A percentile compares a stretch with the other conserved stretches of the same genome.
Conservation (phyloP, 176 grass and related monocot species). For the Sorghum bicolor region DNA sequence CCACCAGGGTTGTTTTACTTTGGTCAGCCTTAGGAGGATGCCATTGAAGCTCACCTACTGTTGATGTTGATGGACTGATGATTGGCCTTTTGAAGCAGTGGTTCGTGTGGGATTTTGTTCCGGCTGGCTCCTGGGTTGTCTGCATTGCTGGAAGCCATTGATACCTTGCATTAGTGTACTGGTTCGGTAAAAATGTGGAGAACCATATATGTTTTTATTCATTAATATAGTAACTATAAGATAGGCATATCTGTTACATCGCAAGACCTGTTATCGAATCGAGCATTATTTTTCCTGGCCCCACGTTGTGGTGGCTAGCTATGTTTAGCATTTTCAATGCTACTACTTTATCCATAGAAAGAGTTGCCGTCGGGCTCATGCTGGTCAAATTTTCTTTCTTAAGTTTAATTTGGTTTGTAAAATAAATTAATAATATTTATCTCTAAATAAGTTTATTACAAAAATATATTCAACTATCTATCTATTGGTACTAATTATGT, state of each 20-base stretch:
- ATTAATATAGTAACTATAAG: background rate
- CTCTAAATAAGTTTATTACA: no score
- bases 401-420: no score
- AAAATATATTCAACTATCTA: no score
- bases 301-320: background rate
- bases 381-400: no score
- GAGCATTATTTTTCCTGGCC: background rate
- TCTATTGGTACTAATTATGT: no score
- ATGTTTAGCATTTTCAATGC: background rate
- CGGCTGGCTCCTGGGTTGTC: constrained; percentile 11
- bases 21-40: background rate
- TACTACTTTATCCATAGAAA: no score
- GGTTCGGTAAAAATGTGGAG: constrained; percentile 13
- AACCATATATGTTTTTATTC: constrained; percentile 10
- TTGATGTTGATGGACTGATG: constrained; percentile 10
- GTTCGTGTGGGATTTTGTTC: background rate
- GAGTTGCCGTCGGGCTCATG: no score
- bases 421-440: no score
- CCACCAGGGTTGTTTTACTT: background rate
- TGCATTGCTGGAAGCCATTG: background rate
- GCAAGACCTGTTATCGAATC: background rate
- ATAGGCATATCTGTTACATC: constrained; percentile 11
- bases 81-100: background rate
- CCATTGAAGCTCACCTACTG: constrained; percentile 21
- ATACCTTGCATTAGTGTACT: background rate